phyloP scores from a whole-genome alignment of 1,284 basidiomycete species.

The Austroboletus novae-zelandiae region DNA sequence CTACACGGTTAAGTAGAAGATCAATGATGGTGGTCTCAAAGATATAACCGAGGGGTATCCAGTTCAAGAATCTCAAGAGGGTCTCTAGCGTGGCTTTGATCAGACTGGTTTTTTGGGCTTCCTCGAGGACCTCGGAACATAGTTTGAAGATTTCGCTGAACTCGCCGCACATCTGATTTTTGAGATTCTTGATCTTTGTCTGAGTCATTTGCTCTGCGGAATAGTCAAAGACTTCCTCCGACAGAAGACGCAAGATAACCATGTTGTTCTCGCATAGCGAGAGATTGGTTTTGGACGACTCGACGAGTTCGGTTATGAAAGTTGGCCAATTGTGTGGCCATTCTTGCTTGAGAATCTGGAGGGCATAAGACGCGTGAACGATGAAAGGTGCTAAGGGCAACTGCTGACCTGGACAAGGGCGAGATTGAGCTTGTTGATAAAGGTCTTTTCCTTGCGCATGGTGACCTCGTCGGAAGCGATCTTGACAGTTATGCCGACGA shows the following conservation, averaged over 20 bases:
- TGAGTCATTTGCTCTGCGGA: conserved; percentile 99
- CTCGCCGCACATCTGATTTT: conserved; percentile 97
- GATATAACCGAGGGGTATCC: conserved; percentile 99
- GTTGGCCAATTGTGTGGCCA: conserved; percentile 99
- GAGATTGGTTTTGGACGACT: conserved; percentile 95
- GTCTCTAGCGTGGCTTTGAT: conserved; percentile 97
- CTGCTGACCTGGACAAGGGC: conserved; percentile 83
- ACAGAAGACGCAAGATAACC: conserved; percentile 96
- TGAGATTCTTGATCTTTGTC: conserved; percentile 95
- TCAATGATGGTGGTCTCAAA: conserved; percentile 99
- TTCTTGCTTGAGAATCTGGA: conserved; percentile 98
- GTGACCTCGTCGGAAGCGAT: conserved; percentile 86
- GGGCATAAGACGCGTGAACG: conserved; percentile 8
- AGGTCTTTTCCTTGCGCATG: conserved; percentile 92
- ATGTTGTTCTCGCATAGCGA: conserved; percentile 99
- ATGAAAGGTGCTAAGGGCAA: neutral
- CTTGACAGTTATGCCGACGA: conserved; percentile 92
- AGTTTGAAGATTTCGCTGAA: conserved; percentile 96
- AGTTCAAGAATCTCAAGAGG: conserved; percentile 94
- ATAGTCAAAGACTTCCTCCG: conserved; percentile 99
- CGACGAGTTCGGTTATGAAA: conserved; percentile 97
- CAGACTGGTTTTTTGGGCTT: conserved; percentile 95
- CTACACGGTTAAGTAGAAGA: conserved; percentile 82
- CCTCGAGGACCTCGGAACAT: conserved; percentile 94
- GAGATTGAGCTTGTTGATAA: conserved; percentile 95